A percentile compares a stretch with the other conserved stretches of the same genome.
Evolutionary conservation across 2,329 filamentous ascomycete species (phyloP).

Genomic region (Madurella fahalii): DNA sequence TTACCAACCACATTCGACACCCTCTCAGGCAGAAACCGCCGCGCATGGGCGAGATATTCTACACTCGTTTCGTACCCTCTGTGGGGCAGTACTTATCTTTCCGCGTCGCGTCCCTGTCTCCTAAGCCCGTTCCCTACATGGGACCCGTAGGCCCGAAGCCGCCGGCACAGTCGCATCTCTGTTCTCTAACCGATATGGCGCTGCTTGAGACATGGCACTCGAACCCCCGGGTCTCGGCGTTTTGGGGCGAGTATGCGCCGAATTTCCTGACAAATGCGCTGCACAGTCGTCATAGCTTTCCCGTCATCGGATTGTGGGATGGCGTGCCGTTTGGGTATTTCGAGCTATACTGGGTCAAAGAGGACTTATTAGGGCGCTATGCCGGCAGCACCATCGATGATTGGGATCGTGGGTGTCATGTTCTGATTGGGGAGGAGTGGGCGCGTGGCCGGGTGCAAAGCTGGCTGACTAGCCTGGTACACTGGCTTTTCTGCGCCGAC

Average conservation of each 20-base stretch:
- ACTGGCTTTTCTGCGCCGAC: slow-evolving; percentile 76
- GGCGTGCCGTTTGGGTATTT: slow-evolving; percentile 95
- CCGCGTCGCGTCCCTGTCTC: slow-evolving; percentile 70
- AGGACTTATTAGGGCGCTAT: slow-evolving; percentile 72
- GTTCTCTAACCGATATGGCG: slow-evolving; percentile 46
- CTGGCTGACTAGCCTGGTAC: slow-evolving; percentile 84
- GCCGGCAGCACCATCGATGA: slow-evolving; percentile 60
- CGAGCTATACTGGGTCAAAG: slow-evolving; percentile 97
- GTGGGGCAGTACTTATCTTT: slow-evolving; percentile 83
- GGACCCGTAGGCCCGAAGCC: slow-evolving; percentile 50
- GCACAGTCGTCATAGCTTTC: slow-evolving; percentile 71
- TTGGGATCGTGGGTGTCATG: slow-evolving; percentile 84
- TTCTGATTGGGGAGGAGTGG: slow-evolving; percentile 88
- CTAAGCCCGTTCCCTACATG: slow-evolving; percentile 58
- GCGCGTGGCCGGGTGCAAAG: slow-evolving; percentile 75
- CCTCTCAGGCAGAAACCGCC: slow-evolving; percentile 85
- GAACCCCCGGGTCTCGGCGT: slow-evolving; percentile 73
- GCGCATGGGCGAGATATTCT: slow-evolving; percentile 86
- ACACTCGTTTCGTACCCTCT: slow-evolving; percentile 80
- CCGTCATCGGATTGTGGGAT: slow-evolving; percentile 89
- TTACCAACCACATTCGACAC: slow-evolving; percentile 75
- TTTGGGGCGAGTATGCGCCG: slow-evolving; percentile 70
- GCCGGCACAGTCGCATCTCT: slow-evolving; percentile 39
- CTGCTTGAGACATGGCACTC: slow-evolving; percentile 87
- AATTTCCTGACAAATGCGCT: slow-evolving; percentile 65